phyloP scores from a whole-genome alignment of 345 rosid genomes.

The Reutealis trisperma region DNA sequence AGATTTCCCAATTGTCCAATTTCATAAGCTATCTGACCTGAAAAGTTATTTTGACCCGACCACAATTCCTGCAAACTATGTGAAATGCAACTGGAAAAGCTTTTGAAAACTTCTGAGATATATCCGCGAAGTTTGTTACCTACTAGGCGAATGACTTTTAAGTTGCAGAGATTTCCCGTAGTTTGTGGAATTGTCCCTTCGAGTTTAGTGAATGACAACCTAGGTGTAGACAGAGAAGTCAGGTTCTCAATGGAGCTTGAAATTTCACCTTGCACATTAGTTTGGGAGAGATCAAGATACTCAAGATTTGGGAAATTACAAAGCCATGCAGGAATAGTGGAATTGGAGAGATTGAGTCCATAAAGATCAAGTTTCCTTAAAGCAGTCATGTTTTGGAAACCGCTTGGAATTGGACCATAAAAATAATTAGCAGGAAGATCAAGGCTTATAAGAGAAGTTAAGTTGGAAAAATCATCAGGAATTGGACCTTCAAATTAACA shows the following conservation, averaged over 20 bases:
- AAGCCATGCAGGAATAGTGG: conserved; percentile 4
- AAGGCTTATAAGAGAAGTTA: background rate
- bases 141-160: no score
- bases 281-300: background rate
- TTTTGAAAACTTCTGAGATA: background rate
- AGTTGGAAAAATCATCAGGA: background rate
- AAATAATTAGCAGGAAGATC: background rate
- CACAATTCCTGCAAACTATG: background rate
- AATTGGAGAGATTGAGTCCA: background rate
- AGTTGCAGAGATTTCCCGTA: background rate
- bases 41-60: background rate
- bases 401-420: conserved; percentile 5
- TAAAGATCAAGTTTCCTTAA: background rate
- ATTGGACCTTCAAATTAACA: background rate
- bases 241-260: conserved; percentile 1
- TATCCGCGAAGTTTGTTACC: background rate
- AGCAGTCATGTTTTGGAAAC: background rate
- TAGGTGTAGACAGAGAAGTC: conserved; percentile 1
- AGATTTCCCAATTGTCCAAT: conserved; percentile 1
- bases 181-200: conserved; percentile 11
- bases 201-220: background rate
- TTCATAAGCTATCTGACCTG: background rate
- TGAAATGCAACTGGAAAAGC: conserved; percentile 5
- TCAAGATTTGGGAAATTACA: background rate
- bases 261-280: conserved; percentile 11